Base-by-base conservation (phyloP, 148 eudicot genomes). In the Beta vulgaris region DNA sequence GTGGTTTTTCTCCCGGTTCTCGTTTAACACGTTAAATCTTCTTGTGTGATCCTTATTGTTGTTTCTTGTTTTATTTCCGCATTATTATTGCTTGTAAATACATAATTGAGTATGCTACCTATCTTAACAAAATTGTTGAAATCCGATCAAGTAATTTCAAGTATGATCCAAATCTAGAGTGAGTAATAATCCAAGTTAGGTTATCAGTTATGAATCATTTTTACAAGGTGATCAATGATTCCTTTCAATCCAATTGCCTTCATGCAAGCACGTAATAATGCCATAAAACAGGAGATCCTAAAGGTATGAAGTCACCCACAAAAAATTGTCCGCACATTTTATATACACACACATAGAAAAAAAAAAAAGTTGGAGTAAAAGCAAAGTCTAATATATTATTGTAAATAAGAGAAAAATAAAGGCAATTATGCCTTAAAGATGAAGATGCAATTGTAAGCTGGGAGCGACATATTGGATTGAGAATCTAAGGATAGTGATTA, bases 221-320 rank as follows among this genome's bases (percentile, higher is more conserved):
- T n/a, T n/a, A n/a, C n/a, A n/a, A n/a, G n/a, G n/a, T 15, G 13
- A 6, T 57, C 9, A 58, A 40, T 59, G 64, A 43, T 55, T 70
- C 62, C 67, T 35, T 77, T 7, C 57, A 0, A 71, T 62, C 46
- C 74, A 77, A 48, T 61, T 31, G 67, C 81, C 46, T 72, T 25
- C 77, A 78, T 65, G 77, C 58, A 66, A 73, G 61, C 80, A 77
- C 80, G 75, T 77, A 77, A 31, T 19, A n/a, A 21, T 26, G 36
- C 65, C 57, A 28, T 35, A 51, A 49, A 16, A 46, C 51, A 36
- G 37, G 1, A 13, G 42, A 54, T 40, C 72, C 46, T 44, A 71
- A 42, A 31, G 3, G 1, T 63, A 2, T 72, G 44, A 37, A 26
- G 31, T 59, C 74, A 46, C 60, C 28, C 55, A 31, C 78, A 28